Percentiles rank a stretch among this genome's conserved stretches.
phyloP scores from a whole-genome alignment of 2,329 filamentous ascomycete species.

The Phaeoacremonium minimum region DNA sequence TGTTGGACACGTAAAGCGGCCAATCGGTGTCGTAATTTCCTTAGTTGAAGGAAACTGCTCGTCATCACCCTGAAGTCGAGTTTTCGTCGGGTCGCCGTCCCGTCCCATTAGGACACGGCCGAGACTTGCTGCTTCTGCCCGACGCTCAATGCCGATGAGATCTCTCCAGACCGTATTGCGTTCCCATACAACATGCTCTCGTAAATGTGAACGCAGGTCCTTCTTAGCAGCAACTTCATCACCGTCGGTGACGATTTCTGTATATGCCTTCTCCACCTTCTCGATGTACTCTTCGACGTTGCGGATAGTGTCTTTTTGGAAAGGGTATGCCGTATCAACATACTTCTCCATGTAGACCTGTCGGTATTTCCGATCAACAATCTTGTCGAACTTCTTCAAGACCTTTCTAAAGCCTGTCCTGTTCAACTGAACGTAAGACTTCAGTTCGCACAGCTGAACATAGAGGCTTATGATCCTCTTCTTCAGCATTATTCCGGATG shows the following conservation, averaged over 20 bases:
- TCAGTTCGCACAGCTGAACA: slow-evolving; percentile 89
- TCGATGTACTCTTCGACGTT: slow-evolving; percentile 67
- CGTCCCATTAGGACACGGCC: slow-evolving; percentile 79
- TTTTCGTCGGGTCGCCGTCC: slow-evolving; percentile 62
- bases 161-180: slow-evolving; percentile 98
- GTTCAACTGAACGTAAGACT: slow-evolving; percentile 94
- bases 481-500: slow-evolving; percentile 79
- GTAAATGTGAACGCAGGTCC: slow-evolving; percentile 82
- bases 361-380: slow-evolving; percentile 76
- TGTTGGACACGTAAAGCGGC: slow-evolving; percentile 67
- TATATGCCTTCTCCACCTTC: slow-evolving; percentile 75
- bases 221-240: slow-evolving; percentile 73
- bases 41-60: slow-evolving; percentile 57
- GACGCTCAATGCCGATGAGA: slow-evolving; percentile 95
- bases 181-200: slow-evolving; percentile 98
- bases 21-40: slow-evolving; percentile 74
- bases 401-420: slow-evolving; percentile 95
- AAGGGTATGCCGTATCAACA: slow-evolving; percentile 78
- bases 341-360: slow-evolving; percentile 67
- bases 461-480: slow-evolving; percentile 85
- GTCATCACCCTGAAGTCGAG: slow-evolving; percentile 81
- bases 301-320: slow-evolving; percentile 67
- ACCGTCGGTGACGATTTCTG: slow-evolving; percentile 75
- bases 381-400: slow-evolving; percentile 98
- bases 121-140: slow-evolving; percentile 89